These are phyloP conservation scores for Solanum hybrid DNA, from an alignment of 305 asterid species.

Conservation along the genomic window DNA sequence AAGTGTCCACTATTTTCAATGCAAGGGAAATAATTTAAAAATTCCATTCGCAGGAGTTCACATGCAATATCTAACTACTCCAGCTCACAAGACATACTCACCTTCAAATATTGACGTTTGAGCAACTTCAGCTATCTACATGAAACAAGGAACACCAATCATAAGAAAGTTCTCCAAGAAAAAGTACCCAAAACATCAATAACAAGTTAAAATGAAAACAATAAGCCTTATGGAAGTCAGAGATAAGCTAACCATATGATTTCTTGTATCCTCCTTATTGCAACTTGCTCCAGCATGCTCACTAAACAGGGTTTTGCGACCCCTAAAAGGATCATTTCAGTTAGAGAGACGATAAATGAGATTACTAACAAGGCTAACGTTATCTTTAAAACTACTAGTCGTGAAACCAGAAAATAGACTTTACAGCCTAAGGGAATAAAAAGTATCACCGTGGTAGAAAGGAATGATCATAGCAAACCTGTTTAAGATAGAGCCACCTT, in stretches of 20 bases:
- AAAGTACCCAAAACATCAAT: not conserved
- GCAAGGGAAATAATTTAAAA: not conserved
- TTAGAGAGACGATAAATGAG: not conserved
- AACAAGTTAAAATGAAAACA: not conserved
- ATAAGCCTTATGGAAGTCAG: not conserved
- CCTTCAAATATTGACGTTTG: conserved; percentile 52
- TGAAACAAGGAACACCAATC: conserved; percentile 7
- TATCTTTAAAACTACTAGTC: not conserved
- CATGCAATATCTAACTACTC: not conserved
- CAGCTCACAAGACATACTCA: conserved; percentile 14
- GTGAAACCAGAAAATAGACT: not conserved
- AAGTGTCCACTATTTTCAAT: not conserved
- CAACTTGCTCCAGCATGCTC: conserved; percentile 38
- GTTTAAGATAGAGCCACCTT: conserved; percentile 1
- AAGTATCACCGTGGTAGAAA: not conserved
- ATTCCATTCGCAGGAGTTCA: not conserved
- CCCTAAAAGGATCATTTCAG: conserved; percentile 10
- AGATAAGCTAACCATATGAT: conserved; percentile 17
- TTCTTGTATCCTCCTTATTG: conserved; percentile 36
- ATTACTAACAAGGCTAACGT: not conserved
- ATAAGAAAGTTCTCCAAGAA: not conserved
- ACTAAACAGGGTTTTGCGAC: conserved; percentile 28
- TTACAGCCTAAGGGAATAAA: not conserved
- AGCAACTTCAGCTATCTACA: conserved; percentile 44
- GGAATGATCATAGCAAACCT: not conserved